Evolutionary conservation across 2,329 filamentous ascomycete genomes (phyloP), one percentile per base, ranked within the genome.

Genomic region (Exophiala sideris): DNA sequence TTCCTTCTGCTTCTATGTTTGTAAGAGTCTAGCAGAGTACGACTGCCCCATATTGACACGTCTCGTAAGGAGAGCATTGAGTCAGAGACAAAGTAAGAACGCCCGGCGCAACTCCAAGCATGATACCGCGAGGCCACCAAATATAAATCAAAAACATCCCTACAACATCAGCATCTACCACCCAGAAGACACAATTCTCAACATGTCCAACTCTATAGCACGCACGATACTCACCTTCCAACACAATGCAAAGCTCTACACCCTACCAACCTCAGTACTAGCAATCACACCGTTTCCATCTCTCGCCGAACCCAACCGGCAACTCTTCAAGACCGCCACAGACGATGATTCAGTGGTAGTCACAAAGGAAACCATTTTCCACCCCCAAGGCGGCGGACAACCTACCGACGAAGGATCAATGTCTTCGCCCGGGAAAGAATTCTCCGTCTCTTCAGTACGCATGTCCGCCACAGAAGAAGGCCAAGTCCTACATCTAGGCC

Each of bases 361-460:
- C 5, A 86, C 83, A 0, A 73, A 80, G 1, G 70, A 79, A 44
- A 89, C 87, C n/a, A 84, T 89, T 57, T 90, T 90, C 70, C 84
- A 90, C 58, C 82, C 85, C 0, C 87, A 90, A 68, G 87, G 87
- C 16, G 87, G 87, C 56, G 87, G 87, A 6, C 87, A 90, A 64
- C 87, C 87, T 0, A 85, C 81, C 0, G 87, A 90, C 58, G 74
- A 77, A 9, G 87, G 87, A 16, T 71, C 65, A 38, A 86, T 89
- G 58, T 24, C 59, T 10, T 36, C 58, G 9, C 50, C 61, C 12
- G 51, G 44, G 11, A 48, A 49, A 3, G 54, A 54, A 18, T 85
- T 88, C 60, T 64, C 73, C 16, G 82, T 88, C 7, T 70, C 69
- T 2, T 71, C 79, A 1, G 86, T 83, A 18, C 82, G 85, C 48